Evolutionary conservation across 352 stramenopile genomes (phyloP), one percentile per base, ranked within the genome.

Genomic region (Elongisporangium prolatum): DNA sequence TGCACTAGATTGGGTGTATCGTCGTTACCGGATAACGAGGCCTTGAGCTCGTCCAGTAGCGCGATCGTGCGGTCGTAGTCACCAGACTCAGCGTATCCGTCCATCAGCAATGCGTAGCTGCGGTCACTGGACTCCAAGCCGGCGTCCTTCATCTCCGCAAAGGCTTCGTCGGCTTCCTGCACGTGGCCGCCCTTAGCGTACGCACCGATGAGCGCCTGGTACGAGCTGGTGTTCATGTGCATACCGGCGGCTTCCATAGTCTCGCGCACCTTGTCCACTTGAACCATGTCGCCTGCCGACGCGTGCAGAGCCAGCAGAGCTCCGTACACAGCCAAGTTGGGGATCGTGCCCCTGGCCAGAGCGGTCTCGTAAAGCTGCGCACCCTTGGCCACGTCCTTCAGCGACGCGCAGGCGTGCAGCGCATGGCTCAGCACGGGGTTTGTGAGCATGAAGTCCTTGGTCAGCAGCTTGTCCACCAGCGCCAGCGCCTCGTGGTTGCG

Each of bases 81-180:
- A 4, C 73, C 78, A 21, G 56, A 74, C 53, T 83, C 80, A 2
- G 76, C 74, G 49, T 86, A 72, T 4, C 72, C 77, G 38, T 93
- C 80, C 76, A 95, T 91, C 9, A 92, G 63, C 37, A 92, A 89
- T 17, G 83, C 82, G 53, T 88, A 91, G 50, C 78, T 86, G 62
- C 82, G 64, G 38, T 77, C 80, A 53, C 81, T 71, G 0, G 77
- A 70, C 7, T 56, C 20, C n/a, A 92, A 72, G 0, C 69, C 74
- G 14, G 79, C 67, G n/a, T 63, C 54, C 54, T 78, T 75, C 60
- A 91, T 83, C 24, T 75, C 69, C 10, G 77, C 71, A 55, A 88
- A 89, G 16, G 89, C 71, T 47, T 67, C 57, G n/a, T 89, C 59
- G 14, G 82, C 78, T 47, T 76, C 52, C 13, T 77, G 65, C 18